These are phyloP conservation scores for Calocybe gambosa DNA, from an alignment of 1,284 basidiomycete species.

Conservation along the genomic window DNA sequence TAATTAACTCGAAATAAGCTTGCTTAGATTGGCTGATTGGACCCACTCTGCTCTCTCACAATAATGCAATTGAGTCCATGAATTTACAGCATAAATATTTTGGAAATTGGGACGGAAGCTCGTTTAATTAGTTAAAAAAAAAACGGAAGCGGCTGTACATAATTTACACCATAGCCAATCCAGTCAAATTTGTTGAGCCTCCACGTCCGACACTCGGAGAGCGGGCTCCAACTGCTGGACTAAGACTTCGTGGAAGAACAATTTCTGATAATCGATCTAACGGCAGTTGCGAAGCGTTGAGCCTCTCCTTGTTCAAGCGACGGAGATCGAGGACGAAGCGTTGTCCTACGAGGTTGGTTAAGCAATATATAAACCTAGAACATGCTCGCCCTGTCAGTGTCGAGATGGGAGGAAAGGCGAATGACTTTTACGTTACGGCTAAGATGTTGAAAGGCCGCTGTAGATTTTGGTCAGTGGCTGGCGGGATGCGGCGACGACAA, in stretches of 20 bases:
- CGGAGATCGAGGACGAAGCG: conserved; percentile 11
- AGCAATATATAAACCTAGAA: conserved; percentile 4
- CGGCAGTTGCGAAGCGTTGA: neutral
- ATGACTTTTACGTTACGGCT: conserved; percentile 10
- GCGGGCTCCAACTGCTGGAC: neutral
- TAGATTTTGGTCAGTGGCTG: neutral
- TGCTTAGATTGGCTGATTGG: too few relatives aligned
- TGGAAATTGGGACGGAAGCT: too few relatives aligned
- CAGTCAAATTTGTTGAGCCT: neutral
- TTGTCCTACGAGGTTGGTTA: conserved; percentile 12
- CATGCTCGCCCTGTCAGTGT: too few relatives aligned
- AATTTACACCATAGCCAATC: too few relatives aligned
- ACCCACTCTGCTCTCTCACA: too few relatives aligned
- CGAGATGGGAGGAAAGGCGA: neutral
- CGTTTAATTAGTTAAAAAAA: too few relatives aligned
- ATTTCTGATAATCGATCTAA: neutral
- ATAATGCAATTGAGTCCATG: too few relatives aligned
- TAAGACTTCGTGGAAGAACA: neutral
- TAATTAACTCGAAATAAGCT: too few relatives aligned
- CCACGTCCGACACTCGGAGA: neutral
- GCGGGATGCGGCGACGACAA: neutral
- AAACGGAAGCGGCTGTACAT: neutral
- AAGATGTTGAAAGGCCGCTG: conserved; percentile 10
- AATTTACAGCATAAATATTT: too few relatives aligned
- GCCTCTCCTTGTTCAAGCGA: neutral